Evolutionary conservation across 2,329 filamentous ascomycete species (phyloP).

Genomic region (Stenocarpella maydis): DNA sequence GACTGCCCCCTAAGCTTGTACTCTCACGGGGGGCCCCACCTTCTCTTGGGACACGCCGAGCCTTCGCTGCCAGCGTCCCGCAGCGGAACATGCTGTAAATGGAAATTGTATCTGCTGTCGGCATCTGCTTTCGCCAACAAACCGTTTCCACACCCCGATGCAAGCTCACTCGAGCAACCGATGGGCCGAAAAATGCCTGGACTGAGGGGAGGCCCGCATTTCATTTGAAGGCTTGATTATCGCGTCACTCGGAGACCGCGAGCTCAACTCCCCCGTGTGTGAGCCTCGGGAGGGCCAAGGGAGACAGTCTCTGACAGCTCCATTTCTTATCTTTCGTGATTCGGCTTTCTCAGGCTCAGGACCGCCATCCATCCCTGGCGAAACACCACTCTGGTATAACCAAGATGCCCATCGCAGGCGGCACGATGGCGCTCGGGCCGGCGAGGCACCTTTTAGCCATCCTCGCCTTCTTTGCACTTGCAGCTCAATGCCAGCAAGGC

Average conservation of each 20-base stretch:
- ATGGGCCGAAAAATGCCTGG: background rate
- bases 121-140: background rate
- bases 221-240: background rate
- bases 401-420: constrained; percentile 1
- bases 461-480: constrained; percentile 10
- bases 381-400: background rate
- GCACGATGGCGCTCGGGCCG: background rate
- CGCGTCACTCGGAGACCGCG: background rate
- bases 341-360: background rate
- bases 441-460: background rate
- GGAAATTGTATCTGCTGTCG: background rate
- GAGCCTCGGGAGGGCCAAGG: background rate
- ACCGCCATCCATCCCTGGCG: background rate
- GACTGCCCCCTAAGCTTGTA: constrained; percentile 11
- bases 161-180: background rate
- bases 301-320: background rate
- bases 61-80: constrained; percentile 5
- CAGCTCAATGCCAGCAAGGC: constrained; percentile 10
- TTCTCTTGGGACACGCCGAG: background rate
- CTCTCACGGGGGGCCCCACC: constrained; percentile 4
- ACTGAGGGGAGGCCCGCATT: background rate
- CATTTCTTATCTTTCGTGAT: background rate
- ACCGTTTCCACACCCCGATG: background rate
- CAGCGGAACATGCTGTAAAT: constrained; percentile 5
- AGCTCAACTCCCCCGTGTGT: background rate